Evolutionary conservation across 257 asterid genomes (phyloP).

Genomic region (Solanum peruvianum): DNA sequence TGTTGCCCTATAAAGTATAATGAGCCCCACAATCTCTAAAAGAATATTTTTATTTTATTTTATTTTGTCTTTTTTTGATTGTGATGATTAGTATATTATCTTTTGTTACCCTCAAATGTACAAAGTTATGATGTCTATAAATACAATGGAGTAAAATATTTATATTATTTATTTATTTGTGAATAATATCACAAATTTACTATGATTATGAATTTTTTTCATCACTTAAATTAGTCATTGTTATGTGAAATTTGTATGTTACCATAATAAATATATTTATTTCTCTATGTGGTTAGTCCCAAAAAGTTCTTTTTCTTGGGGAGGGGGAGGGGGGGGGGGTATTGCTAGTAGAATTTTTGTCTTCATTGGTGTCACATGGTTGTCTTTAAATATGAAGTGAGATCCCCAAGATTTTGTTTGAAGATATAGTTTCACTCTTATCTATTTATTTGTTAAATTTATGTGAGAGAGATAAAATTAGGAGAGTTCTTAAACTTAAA

Average conservation of each 20-base stretch:
- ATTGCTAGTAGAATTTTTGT: background rate
- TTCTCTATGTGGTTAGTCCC: background rate
- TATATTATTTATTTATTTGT: too few species aligned
- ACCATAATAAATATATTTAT: background rate
- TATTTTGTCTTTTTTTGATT: background rate
- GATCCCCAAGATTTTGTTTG: background rate
- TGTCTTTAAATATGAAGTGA: background rate
- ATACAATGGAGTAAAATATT: background rate
- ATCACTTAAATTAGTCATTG: too few species aligned
- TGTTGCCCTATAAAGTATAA: background rate
- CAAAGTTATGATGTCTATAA: background rate
- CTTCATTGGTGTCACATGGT: conserved; percentile 14
- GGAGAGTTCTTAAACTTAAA: too few species aligned
- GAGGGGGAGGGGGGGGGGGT: too few species aligned
- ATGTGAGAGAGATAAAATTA: too few species aligned
- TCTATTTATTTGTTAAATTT: too few species aligned
- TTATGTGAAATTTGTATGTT: background rate
- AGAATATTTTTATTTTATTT: background rate
- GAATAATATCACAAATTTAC: too few species aligned
- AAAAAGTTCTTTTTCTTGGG: background rate
- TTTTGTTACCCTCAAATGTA: background rate
- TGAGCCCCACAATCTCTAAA: background rate
- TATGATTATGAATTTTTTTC: too few species aligned
- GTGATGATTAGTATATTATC: background rate
- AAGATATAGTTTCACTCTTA: too few species aligned